Conservation (phyloP, 371 early-diverging fungal genomes). For the Mortierella sp. region DNA sequence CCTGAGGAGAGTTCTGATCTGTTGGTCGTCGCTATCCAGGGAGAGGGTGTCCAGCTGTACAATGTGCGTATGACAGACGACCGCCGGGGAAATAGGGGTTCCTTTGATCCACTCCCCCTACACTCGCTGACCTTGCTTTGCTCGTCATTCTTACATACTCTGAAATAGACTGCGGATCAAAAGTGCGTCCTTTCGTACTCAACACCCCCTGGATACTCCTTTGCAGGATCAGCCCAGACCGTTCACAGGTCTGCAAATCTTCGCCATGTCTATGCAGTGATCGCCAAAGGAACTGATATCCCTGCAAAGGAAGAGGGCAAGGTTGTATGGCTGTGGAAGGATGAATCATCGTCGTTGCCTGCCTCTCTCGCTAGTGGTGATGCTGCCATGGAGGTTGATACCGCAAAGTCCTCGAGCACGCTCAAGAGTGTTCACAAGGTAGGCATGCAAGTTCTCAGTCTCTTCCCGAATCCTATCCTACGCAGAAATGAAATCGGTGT, state of each 20-base stretch:
- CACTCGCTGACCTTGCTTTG: not conserved
- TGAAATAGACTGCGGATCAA: constrained; percentile 63
- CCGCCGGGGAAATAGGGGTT: too few relatives aligned
- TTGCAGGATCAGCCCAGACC: constrained; percentile 63
- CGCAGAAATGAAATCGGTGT: too few relatives aligned
- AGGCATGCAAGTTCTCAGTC: not conserved
- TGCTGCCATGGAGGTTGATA: constrained; percentile 42
- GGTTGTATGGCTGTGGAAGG: constrained; percentile 69
- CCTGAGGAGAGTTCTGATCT: constrained; percentile 47
- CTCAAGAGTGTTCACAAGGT: constrained; percentile 51
- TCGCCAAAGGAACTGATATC: constrained; percentile 67
- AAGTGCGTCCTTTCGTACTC: constrained; percentile 71
- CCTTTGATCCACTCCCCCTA: too few relatives aligned
- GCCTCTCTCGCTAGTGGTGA: constrained; percentile 21
- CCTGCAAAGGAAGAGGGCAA: constrained; percentile 62
- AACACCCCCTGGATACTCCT: constrained; percentile 66
- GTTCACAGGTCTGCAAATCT: constrained; percentile 47
- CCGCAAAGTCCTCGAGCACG: constrained; percentile 37
- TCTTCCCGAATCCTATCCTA: not conserved
- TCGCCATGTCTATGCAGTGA: constrained; percentile 65
- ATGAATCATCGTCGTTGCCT: constrained; percentile 28
- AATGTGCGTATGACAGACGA: too few relatives aligned
- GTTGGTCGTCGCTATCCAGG: constrained; percentile 67
- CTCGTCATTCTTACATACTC: too few relatives aligned
- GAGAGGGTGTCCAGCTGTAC: constrained; percentile 70